These are phyloP conservation scores for Termitomyces sp. DNA, from an alignment of 768 basidiomycete genomes.

Conservation along the genomic window DNA sequence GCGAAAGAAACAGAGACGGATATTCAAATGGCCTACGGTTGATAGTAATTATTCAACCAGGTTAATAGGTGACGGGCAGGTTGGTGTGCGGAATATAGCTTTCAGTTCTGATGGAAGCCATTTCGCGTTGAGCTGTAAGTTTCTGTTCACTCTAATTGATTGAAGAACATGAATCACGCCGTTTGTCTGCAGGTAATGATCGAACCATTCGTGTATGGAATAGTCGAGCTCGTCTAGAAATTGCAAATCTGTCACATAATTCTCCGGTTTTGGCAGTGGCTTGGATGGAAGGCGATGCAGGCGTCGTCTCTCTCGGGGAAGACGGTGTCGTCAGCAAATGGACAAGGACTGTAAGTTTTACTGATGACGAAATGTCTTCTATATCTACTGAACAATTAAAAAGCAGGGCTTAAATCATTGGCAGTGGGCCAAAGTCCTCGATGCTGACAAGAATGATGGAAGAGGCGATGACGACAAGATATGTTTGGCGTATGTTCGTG, in stretches of 20 bases:
- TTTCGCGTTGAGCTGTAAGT: constrained; percentile 56
- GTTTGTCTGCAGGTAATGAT: constrained; percentile 39
- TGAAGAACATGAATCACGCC: constrained; percentile 1
- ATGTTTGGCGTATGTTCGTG: constrained; percentile 50
- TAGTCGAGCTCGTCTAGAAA: constrained; percentile 39
- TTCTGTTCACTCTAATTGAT: neutral
- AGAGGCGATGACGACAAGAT: constrained; percentile 29
- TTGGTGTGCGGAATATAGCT: constrained; percentile 40
- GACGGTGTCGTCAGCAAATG: constrained; percentile 58
- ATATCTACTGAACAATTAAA: neutral
- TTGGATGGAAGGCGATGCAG: constrained; percentile 57
- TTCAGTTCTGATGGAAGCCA: constrained; percentile 49
- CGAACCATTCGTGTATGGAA: constrained; percentile 61
- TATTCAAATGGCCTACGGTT: constrained; percentile 43
- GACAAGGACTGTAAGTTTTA: constrained; percentile 43
- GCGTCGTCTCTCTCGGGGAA: constrained; percentile 48
- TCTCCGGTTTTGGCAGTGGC: constrained; percentile 40
- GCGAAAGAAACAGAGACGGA: constrained; percentile 26
- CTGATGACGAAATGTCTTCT: neutral
- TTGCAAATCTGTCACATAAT: constrained; percentile 51
- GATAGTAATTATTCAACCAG: constrained; percentile 27
- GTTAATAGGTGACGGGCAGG: constrained; percentile 41
- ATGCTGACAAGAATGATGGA: constrained; percentile 34
- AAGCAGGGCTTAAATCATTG: constrained; percentile 43
- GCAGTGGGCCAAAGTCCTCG: constrained; percentile 51